phyloP scores from a whole-genome alignment of 225 moss, liverwort and hornwort genomes.

The Polytrichum commune region DNA sequence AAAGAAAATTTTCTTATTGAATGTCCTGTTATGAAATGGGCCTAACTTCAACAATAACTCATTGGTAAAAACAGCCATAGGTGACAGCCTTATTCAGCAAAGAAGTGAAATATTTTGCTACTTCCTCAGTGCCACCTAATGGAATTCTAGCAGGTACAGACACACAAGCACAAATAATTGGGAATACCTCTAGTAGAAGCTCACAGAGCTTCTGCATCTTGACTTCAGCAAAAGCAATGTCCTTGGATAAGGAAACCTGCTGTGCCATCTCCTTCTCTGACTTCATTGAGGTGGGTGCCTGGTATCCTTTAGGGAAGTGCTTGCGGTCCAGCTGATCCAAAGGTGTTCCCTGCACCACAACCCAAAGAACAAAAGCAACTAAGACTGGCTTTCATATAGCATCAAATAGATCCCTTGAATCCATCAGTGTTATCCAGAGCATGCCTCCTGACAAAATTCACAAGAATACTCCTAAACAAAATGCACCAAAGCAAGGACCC shows the following conservation, averaged over 20 bases:
- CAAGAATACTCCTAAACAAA: too few species aligned
- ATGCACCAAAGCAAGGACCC: too few species aligned
- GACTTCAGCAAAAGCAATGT: constrained; percentile 66
- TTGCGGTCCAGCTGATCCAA: constrained; percentile 78
- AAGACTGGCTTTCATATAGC: not conserved
- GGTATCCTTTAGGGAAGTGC: constrained; percentile 81
- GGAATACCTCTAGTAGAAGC: constrained; percentile 65
- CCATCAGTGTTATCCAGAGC: not conserved
- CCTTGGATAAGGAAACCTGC: constrained; percentile 51
- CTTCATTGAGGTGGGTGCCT: constrained; percentile 42
- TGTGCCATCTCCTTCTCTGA: constrained; percentile 56
- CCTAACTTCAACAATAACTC: too few species aligned
- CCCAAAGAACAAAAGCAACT: not conserved
- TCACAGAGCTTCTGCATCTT: constrained; percentile 86
- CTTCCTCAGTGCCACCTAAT: not conserved
- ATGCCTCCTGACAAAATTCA: too few species aligned
- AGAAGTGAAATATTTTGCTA: too few species aligned
- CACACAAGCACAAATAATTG: not conserved
- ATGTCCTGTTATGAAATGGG: not conserved
- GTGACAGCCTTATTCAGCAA: not conserved
- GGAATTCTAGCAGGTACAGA: not conserved
- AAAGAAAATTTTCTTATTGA: constrained; percentile 9
- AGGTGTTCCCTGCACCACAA: constrained; percentile 40
- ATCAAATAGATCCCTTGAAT: not conserved
- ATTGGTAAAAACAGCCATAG: not conserved